These are phyloP conservation scores for Lactarius sp. DNA, from an alignment of 768 basidiomycete species.

Conservation along the genomic window DNA sequence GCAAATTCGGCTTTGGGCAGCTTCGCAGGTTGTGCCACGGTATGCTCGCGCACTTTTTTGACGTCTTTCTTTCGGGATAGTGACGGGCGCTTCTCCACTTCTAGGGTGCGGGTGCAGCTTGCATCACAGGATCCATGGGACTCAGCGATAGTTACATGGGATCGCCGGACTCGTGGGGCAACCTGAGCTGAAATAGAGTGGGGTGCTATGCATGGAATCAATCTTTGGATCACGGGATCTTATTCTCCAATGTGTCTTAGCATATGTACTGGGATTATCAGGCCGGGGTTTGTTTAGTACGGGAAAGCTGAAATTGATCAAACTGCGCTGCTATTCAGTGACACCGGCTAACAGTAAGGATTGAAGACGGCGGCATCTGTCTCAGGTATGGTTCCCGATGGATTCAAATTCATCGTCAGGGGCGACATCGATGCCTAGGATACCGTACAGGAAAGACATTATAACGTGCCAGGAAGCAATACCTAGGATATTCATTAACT, in stretches of 20 bases:
- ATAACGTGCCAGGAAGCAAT: not conserved
- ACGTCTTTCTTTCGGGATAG: not conserved
- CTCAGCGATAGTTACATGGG: not conserved
- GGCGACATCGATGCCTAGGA: not conserved
- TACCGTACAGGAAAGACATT: not conserved
- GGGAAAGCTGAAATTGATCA: not conserved
- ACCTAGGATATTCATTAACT: not conserved
- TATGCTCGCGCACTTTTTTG: not conserved
- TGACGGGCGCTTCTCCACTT: not conserved
- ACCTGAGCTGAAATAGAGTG: not conserved
- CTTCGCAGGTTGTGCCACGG: conserved; percentile 18
- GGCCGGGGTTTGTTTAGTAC: not conserved
- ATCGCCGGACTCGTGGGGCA: not conserved
- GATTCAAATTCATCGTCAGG: not conserved
- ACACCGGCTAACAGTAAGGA: not conserved
- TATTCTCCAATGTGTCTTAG: not conserved
- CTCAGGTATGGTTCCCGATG: not conserved
- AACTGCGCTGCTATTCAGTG: not conserved
- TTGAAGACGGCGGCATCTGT: not conserved
- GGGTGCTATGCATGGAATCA: not conserved
- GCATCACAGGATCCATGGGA: conserved; percentile 7
- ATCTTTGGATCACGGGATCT: not conserved
- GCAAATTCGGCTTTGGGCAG: not conserved
- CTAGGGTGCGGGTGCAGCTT: conserved; percentile 14
- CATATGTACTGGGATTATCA: not conserved